A percentile compares a stretch with the other conserved stretches of the same genome.
These are phyloP conservation scores for Ustilago nuda DNA, from an alignment of 1,284 basidiomycete genomes.

Conservation along the genomic window DNA sequence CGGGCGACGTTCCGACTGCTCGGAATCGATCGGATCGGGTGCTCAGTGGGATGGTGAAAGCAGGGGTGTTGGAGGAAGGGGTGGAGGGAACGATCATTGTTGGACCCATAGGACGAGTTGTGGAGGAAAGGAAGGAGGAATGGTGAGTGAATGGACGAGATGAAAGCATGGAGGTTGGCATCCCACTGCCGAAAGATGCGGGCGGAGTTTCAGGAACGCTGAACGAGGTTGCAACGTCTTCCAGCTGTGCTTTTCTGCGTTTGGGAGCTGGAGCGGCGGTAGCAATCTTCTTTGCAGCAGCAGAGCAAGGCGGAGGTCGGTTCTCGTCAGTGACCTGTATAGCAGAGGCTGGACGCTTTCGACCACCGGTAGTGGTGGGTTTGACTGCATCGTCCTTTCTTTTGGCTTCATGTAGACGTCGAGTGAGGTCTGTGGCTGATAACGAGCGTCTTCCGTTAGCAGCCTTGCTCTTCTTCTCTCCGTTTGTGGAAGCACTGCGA, in stretches of 20 bases:
- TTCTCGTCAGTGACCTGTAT: conserved; percentile 28
- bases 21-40: conserved; percentile 45
- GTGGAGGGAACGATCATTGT: conserved; percentile 32
- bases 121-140: conserved; percentile 23
- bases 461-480: conserved; percentile 20
- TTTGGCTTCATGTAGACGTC: conserved; percentile 45
- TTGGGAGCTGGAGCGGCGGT: conserved; percentile 17
- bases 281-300: conserved; percentile 6
- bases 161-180: conserved; percentile 31
- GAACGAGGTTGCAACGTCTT: conserved; percentile 11
- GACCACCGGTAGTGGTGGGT: conserved; percentile 6
- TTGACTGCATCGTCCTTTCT: conserved; percentile 29
- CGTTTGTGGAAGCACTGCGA: conserved; percentile 8
- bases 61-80: conserved; percentile 14
- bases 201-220: conserved; percentile 1
- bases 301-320: conserved; percentile 11
- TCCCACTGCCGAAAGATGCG: not conserved
- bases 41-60: conserved; percentile 25
- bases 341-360: conserved; percentile 32
- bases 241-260: conserved; percentile 25
- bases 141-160: conserved; percentile 37
- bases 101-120: conserved; percentile 22
- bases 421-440: conserved; percentile 42
- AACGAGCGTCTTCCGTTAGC: conserved; percentile 23
- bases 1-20: conserved; percentile 34